Conservation (phyloP, 306 rosid genomes). For the Senna siamea region DNA sequence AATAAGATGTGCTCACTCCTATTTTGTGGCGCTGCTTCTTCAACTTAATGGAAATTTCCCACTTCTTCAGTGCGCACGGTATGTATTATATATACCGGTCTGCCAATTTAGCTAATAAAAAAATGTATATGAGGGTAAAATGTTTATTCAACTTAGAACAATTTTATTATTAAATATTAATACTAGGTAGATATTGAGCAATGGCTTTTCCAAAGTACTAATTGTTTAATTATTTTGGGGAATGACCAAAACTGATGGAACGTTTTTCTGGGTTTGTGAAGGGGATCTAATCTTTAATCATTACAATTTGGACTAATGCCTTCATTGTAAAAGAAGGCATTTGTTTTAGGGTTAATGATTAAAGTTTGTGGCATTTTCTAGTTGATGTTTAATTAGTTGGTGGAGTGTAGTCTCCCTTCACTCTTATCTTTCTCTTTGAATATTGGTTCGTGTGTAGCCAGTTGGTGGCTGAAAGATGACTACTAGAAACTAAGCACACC, state of each 20-base stretch:
- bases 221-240: too few relatives aligned
- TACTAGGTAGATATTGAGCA: too few relatives aligned
- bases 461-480: background rate
- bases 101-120: too few relatives aligned
- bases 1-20: too few relatives aligned
- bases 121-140: too few relatives aligned
- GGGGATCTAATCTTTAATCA: slow-evolving; percentile 42
- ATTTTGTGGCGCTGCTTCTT: too few relatives aligned
- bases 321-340: slow-evolving; percentile 31
- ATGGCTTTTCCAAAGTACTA: too few relatives aligned
- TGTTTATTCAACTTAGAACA: too few relatives aligned
- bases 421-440: background rate
- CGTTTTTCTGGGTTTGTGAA: slow-evolving; percentile 41
- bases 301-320: slow-evolving; percentile 30
- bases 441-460: background rate
- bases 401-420: slow-evolving; percentile 24
- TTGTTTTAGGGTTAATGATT: slow-evolving; percentile 47
- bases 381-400: slow-evolving; percentile 37
- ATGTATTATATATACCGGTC: too few relatives aligned
- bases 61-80: too few relatives aligned
- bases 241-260: slow-evolving; percentile 20
- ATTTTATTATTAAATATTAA: too few relatives aligned
- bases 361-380: slow-evolving; percentile 38
- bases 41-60: too few relatives aligned
- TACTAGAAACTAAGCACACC: background rate